A percentile compares a stretch with the other conserved stretches of the same genome.
phyloP scores from a whole-genome alignment of 2,329 filamentous ascomycete genomes.

The Elsinoe fawcettii region DNA sequence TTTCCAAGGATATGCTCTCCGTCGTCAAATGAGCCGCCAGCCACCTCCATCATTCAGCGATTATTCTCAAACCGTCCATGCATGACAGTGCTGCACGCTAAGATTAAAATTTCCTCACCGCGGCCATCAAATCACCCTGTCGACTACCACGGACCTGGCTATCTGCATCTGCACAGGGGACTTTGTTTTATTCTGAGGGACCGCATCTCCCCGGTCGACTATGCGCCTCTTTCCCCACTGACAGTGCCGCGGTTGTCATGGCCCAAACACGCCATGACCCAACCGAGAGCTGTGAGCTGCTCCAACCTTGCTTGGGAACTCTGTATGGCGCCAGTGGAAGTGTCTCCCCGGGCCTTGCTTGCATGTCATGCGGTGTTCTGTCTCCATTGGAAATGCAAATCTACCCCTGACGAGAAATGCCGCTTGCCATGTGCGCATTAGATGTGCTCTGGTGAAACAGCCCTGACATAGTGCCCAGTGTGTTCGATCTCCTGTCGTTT shows the following conservation, averaged over 20 bases:
- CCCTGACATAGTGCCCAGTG: neutral
- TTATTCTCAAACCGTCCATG: slow-evolving; percentile 11
- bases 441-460: slow-evolving; percentile 2
- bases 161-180: neutral
- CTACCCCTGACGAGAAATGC: slow-evolving; percentile 1
- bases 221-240: neutral
- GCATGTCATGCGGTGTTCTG: neutral
- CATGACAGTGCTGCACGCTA: slow-evolving; percentile 11
- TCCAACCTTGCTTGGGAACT: neutral
- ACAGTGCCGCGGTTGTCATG: slow-evolving; percentile 1
- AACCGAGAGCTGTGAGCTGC: neutral
- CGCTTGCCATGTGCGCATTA: slow-evolving; percentile 6
- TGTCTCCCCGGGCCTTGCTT: neutral
- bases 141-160: slow-evolving; percentile 12
- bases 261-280: slow-evolving; percentile 6
- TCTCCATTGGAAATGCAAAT: neutral
- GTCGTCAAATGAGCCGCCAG: slow-evolving; percentile 7
- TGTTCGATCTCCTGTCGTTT: slow-evolving; percentile 1
- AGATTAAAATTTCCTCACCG: neutral
- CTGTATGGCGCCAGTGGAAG: neutral
- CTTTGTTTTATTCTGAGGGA: slow-evolving; percentile 9
- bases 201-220: neutral
- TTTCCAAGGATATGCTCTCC: neutral
- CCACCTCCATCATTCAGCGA: slow-evolving; percentile 12
- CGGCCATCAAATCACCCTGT: neutral